These are phyloP conservation scores for Claviceps citrina DNA, from an alignment of 2,329 filamentous ascomycete species.

Conservation along the genomic window DNA sequence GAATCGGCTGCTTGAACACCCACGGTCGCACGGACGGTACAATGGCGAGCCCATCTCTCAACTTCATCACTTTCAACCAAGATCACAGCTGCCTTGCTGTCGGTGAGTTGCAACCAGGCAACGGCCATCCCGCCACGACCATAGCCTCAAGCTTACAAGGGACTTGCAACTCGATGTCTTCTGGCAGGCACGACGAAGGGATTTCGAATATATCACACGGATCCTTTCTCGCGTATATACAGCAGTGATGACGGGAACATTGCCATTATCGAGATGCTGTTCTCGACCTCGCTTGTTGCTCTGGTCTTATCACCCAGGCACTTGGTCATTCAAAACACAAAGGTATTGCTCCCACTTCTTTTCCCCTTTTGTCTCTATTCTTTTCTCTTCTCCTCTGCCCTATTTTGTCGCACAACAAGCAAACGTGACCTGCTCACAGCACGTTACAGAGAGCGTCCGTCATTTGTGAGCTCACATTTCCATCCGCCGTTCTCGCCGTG, in stretches of 20 bases:
- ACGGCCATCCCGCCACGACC: constrained; percentile 1
- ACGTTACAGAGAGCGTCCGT: constrained; percentile 47
- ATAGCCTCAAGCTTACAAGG: constrained; percentile 1
- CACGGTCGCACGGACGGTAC: constrained; percentile 10
- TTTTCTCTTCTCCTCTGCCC: too few relatives aligned
- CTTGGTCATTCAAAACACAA: constrained; percentile 93
- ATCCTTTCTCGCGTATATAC: constrained; percentile 89
- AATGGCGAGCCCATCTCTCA: constrained; percentile 63
- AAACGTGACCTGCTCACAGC: constrained; percentile 3
- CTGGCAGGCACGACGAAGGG: constrained; percentile 69
- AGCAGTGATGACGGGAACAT: constrained; percentile 92
- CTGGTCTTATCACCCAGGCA: constrained; percentile 83
- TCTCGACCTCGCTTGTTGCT: constrained; percentile 91
- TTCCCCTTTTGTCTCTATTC: not conserved
- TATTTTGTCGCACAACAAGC: not conserved
- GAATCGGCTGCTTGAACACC: not conserved
- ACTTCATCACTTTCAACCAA: constrained; percentile 98
- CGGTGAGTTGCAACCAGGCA: constrained; percentile 38
- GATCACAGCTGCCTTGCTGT: constrained; percentile 96
- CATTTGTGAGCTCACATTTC: constrained; percentile 97
- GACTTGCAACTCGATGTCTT: not conserved
- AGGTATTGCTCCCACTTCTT: constrained; percentile 37
- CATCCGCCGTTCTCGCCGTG: constrained; percentile 87
- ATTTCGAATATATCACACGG: constrained; percentile 92
- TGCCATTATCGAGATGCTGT: constrained; percentile 94